phyloP scores from a whole-genome alignment of 2,329 filamentous ascomycete species.

The Metarhizium album region DNA sequence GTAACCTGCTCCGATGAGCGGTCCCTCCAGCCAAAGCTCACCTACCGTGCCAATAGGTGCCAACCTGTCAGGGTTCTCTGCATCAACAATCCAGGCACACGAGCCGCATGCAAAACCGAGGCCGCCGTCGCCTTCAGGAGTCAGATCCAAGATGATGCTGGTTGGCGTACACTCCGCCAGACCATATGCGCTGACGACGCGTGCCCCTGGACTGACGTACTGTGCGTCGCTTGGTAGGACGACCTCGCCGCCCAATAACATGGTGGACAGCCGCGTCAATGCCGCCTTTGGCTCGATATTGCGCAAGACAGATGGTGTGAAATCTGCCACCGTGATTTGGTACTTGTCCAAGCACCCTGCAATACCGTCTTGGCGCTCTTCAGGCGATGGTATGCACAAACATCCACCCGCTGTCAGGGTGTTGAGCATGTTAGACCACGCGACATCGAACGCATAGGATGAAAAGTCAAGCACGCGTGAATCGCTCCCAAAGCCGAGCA shows the following conservation, averaged over 20 bases:
- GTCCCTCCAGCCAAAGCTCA: constrained; percentile 8
- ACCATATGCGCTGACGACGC: constrained; percentile 3
- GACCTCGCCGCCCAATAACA: not conserved
- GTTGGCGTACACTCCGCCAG: constrained; percentile 4
- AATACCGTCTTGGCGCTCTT: not conserved
- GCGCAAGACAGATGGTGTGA: not conserved
- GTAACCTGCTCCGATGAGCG: constrained; percentile 8
- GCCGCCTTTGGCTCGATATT: not conserved
- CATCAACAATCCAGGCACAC: constrained; percentile 7
- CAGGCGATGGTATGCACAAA: constrained; percentile 1
- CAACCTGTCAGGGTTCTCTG: constrained; percentile 1
- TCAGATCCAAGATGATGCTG: not conserved
- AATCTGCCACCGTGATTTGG: not conserved
- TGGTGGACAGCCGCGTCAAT: not conserved
- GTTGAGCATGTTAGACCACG: constrained; percentile 1
- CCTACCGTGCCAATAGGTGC: constrained; percentile 6
- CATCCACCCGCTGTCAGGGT: constrained; percentile 4
- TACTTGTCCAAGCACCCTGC: not conserved
- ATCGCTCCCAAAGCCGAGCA: not conserved
- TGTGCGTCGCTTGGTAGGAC: not conserved
- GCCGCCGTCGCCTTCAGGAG: not conserved
- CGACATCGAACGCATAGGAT: constrained; percentile 4
- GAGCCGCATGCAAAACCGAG: constrained; percentile 3
- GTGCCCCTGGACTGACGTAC: not conserved
- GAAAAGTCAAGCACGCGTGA: constrained; percentile 4